These are phyloP conservation scores for Mycena belliarum DNA, from an alignment of 768 basidiomycete species.

Conservation along the genomic window DNA sequence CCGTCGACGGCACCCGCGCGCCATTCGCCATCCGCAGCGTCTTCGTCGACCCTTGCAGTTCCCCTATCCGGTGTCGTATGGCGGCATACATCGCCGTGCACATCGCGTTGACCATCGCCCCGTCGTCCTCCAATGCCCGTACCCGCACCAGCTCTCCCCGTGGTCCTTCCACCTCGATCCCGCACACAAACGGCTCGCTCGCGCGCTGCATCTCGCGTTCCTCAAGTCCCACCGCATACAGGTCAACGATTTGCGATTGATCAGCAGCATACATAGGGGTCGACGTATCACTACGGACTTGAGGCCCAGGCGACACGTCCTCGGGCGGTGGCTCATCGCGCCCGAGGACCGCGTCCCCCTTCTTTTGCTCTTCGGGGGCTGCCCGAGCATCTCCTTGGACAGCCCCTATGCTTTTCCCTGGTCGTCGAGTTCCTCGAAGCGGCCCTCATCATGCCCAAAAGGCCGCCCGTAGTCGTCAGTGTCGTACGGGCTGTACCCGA, in stretches of 20 bases:
- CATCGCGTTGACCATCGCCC: conserved; percentile 23
- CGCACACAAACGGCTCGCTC: conserved; percentile 7
- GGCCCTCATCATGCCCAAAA: not conserved
- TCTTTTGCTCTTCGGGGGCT: not conserved
- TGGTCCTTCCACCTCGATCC: conserved; percentile 15
- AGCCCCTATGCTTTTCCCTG: conserved; percentile 3
- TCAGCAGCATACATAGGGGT: not conserved
- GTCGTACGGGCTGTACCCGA: not conserved
- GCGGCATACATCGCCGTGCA: not conserved
- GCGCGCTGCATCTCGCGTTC: not conserved
- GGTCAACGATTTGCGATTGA: not conserved
- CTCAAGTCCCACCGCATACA: not conserved
- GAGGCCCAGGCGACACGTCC: not conserved
- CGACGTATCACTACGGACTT: not conserved
- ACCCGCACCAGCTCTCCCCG: conserved; percentile 17
- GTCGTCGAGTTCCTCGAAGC: not conserved
- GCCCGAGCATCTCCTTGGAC: conserved; percentile 2
- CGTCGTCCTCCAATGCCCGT: conserved; percentile 14
- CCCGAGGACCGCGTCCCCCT: not conserved
- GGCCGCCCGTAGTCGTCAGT: not conserved
- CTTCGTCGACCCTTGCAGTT: conserved; percentile 4
- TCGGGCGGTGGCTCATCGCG: not conserved
- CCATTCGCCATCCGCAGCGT: conserved; percentile 35
- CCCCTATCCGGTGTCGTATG: not conserved
- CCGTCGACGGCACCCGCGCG: conserved; percentile 20